Base-by-base conservation (phyloP, 1,284 basidiomycete species). In the Pholiota adiposa region DNA sequence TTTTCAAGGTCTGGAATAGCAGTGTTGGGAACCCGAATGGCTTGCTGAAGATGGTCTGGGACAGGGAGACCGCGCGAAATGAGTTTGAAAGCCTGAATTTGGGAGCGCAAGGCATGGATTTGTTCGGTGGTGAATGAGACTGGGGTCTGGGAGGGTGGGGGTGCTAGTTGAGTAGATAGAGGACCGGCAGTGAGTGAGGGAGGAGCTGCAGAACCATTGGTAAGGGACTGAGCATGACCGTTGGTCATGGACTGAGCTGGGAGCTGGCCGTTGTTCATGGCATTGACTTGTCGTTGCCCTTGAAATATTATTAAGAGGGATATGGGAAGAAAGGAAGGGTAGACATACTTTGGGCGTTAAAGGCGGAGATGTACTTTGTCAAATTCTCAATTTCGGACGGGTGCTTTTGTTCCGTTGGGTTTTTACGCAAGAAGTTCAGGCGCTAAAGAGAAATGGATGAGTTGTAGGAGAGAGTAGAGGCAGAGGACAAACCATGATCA, bases 21-120 rank as follows among this genome's bases (percentile, higher is more conserved):
- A 36, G 78, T 79, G 64, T 83, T 87, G 49, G 85, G 83, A 12
- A 86, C 79, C 18, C 84, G 84, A 53, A 97, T 88, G 9, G 93
- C 91, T 58, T 90, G 84, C 67, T 94, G 92, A 21, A 98, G 73
- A 63, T 86, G 77, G 2, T 92, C 85, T 14, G 97, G 93, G 40
- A 98, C 81, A 4, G 96, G 89, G 36, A 90, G 74, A 52, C 94
- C 93, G 25, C 89, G 87, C 19, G 83, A 82, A 62, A 98, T 84
- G 61, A 91, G 85, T 71, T 94, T 94, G 80, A 92, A 97, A 0
- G 96, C 94, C 59, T 90, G 85, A 48, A 98, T 94, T 72, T 99
- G 97, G 0, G 91, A 87, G 55, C 93, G 87, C 40, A 98, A 86
- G 25, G 93, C 88, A 44, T 84, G 85, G 56, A 97, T 90, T 72